Conservation (phyloP, 805 yeast species). For the Starmerella roubikii region DNA sequence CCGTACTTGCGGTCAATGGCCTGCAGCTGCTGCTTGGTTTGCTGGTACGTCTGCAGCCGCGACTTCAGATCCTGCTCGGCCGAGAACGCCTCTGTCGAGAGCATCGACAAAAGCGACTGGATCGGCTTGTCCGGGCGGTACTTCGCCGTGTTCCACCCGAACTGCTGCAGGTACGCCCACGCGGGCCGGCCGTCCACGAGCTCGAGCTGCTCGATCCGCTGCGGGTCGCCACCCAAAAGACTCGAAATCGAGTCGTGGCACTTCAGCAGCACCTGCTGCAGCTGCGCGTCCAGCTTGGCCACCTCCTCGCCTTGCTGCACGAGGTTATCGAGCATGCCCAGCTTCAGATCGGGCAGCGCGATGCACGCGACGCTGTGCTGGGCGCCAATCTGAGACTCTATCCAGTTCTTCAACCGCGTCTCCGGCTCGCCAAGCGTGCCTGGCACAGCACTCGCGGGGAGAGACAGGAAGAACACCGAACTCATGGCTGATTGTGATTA, state of each 20-base stretch:
- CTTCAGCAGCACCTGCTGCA: constrained; percentile 55
- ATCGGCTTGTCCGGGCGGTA: constrained; percentile 76
- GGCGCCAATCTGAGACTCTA: constrained; percentile 22
- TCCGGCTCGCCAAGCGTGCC: constrained; percentile 27
- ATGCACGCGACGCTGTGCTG: constrained; percentile 43
- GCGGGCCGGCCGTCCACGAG: constrained; percentile 41
- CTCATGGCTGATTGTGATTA: constrained; percentile 9
- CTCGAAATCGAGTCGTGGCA: constrained; percentile 53
- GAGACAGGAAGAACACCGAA: constrained; percentile 33
- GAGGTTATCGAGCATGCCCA: constrained; percentile 85
- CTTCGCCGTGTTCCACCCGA: constrained; percentile 80
- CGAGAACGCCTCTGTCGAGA: constrained; percentile 65
- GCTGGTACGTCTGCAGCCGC: constrained; percentile 60
- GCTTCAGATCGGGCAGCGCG: constrained; percentile 71
- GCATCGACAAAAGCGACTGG: constrained; percentile 52
- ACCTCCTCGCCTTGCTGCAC: constrained; percentile 87
- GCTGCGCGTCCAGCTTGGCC: constrained; percentile 65
- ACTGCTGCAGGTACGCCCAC: constrained; percentile 53
- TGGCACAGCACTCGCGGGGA: constrained; percentile 35
- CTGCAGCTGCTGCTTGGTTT: constrained; percentile 67
- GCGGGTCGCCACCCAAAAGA: constrained; percentile 26
- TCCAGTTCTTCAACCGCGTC: constrained; percentile 27
- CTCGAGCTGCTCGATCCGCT: constrained; percentile 36
- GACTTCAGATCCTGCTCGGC: constrained; percentile 74
- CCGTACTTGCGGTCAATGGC: constrained; percentile 87